phyloP scores from a whole-genome alignment of 352 stramenopile species.

The Thalassiosira oceanica region DNA sequence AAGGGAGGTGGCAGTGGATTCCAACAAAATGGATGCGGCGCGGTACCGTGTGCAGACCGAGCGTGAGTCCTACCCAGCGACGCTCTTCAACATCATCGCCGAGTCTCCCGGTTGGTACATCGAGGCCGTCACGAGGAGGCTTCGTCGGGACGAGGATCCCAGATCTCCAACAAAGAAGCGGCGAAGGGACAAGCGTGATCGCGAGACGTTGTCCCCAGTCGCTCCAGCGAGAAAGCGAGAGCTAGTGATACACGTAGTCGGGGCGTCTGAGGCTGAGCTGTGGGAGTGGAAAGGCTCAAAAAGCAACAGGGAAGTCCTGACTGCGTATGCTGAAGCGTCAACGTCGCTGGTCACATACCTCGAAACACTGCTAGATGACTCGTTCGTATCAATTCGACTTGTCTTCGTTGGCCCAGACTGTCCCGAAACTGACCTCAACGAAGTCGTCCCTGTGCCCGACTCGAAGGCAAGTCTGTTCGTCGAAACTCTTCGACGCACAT shows the following conservation, averaged over 20 bases:
- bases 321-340: constrained; percentile 74
- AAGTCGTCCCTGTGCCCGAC: constrained; percentile 23
- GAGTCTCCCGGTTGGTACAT: constrained; percentile 57
- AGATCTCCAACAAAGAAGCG: constrained; percentile 4
- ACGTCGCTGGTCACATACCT: constrained; percentile 54
- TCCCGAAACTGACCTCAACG: constrained; percentile 23
- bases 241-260: constrained; percentile 73
- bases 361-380: constrained; percentile 22
- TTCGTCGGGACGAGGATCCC: not conserved
- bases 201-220: not conserved
- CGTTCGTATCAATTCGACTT: constrained; percentile 40
- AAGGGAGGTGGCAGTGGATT: constrained; percentile 10
- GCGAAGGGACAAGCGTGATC: constrained; percentile 34
- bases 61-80: constrained; percentile 77
- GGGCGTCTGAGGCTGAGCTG: constrained; percentile 72
- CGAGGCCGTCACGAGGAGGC: constrained; percentile 7
- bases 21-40: constrained; percentile 40
- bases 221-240: constrained; percentile 7
- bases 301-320: constrained; percentile 21
- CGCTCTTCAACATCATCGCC: constrained; percentile 69
- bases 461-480: constrained; percentile 24
- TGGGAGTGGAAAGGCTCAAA: constrained; percentile 64
- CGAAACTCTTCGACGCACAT: constrained; percentile 38
- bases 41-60: constrained; percentile 67
- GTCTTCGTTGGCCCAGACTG: constrained; percentile 74